phyloP scores from a whole-genome alignment of 2,329 filamentous ascomycete genomes.

The Ophiostoma sp. region DNA sequence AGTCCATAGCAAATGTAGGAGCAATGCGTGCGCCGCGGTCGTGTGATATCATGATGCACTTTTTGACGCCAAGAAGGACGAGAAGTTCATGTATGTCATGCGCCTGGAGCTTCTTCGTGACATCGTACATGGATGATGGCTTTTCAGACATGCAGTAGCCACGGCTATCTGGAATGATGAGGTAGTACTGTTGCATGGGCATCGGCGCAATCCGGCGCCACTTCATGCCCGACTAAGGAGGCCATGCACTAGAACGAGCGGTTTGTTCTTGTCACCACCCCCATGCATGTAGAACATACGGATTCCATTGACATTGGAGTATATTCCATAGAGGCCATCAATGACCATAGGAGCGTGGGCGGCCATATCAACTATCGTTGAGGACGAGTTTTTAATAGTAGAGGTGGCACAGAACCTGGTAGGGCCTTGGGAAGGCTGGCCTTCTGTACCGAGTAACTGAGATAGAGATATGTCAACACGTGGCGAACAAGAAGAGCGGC shows the following conservation, averaged over 20 bases:
- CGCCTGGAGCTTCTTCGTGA: not conserved
- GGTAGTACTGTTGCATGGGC: not conserved
- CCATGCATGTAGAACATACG: not conserved
- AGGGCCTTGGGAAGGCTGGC: too few relatives aligned
- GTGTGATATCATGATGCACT: not conserved
- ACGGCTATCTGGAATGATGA: not conserved
- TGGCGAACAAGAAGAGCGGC: too few relatives aligned
- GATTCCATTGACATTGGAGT: not conserved
- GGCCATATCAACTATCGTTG: too few relatives aligned
- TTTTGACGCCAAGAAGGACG: not conserved
- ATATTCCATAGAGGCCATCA: not conserved
- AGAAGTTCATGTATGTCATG: not conserved
- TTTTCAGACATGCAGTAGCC: not conserved
- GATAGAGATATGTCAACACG: too few relatives aligned
- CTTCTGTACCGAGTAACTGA: too few relatives aligned
- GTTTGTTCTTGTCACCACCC: not conserved
- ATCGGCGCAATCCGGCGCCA: not conserved
- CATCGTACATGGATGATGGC: not conserved
- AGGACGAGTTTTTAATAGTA: too few relatives aligned
- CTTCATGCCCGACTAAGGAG: not conserved
- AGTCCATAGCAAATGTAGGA: not conserved
- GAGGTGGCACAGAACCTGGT: too few relatives aligned
- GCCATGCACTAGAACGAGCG: not conserved
- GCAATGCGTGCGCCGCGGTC: not conserved
- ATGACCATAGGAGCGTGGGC: not conserved